Conservation (phyloP, 768 basidiomycete genomes). For the Xerocomellus dryophilus region DNA sequence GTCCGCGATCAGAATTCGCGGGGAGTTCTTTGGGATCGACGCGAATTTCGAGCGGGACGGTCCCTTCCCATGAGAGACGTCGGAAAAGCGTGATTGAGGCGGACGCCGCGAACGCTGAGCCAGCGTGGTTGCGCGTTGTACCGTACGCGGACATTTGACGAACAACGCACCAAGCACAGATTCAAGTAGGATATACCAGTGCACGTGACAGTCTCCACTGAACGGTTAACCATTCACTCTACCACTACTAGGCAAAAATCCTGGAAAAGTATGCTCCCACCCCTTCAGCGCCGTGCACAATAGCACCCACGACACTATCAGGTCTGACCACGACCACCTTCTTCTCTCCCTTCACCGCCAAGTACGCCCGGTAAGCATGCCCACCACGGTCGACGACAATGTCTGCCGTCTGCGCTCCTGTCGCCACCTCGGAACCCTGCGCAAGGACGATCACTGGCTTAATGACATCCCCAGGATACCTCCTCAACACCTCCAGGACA, state of each 20-base stretch:
- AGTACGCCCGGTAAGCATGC: slow-evolving; percentile 35
- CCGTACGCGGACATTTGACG: slow-evolving; percentile 50
- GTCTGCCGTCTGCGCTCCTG: slow-evolving; percentile 22
- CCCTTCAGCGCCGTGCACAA: no score
- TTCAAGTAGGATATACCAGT: not conserved
- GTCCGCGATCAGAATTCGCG: slow-evolving; percentile 82
- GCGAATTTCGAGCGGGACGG: slow-evolving; percentile 84
- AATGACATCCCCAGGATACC: slow-evolving; percentile 4
- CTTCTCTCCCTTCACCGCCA: no score
- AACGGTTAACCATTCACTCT: no score
- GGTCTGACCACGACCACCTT: no score
- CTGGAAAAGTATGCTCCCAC: slow-evolving; percentile 26
- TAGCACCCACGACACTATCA: no score
- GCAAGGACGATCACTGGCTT: slow-evolving; percentile 16
- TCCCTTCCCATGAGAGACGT: slow-evolving; percentile 86
- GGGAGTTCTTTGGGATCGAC: slow-evolving; percentile 88
- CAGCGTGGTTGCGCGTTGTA: slow-evolving; percentile 46
- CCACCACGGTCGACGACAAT: slow-evolving; percentile 36
- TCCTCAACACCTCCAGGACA: slow-evolving; percentile 7
- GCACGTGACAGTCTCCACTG: slow-evolving; percentile 15
- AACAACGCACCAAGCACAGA: not conserved
- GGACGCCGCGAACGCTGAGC: slow-evolving; percentile 47
- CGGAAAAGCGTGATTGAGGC: slow-evolving; percentile 80
- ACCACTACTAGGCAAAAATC: no score
- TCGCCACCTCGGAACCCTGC: not conserved